Percentiles rank a stretch among this genome's conserved stretches.
Evolutionary conservation across 1,284 basidiomycete species (phyloP).

Genomic region (Ceratobasidium sp.): DNA sequence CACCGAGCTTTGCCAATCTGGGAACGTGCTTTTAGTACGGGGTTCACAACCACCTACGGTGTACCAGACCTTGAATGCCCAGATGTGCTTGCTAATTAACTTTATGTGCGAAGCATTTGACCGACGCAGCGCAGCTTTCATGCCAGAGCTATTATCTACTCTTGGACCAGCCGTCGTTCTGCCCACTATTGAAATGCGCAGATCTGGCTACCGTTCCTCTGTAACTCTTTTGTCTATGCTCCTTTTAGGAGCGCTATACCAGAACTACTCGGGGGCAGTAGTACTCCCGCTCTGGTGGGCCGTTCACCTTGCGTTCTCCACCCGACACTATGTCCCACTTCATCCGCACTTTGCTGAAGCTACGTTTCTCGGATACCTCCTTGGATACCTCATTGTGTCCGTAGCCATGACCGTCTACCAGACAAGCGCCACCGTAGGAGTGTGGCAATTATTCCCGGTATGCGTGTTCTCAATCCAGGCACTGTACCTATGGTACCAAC

Average conservation of each 20-base stretch:
- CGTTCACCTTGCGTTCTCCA: constrained; percentile 1
- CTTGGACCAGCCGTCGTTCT: constrained; percentile 18
- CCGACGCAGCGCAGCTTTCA: not conserved
- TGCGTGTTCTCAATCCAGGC: not conserved
- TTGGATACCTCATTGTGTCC: constrained; percentile 14
- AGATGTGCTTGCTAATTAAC: constrained; percentile 6
- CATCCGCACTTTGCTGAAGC: constrained; percentile 23
- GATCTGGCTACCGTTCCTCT: constrained; percentile 12
- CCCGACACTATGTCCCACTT: not conserved
- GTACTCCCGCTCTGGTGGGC: constrained; percentile 27
- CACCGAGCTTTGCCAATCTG: not conserved
- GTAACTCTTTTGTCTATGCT: constrained; percentile 17
- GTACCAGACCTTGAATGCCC: not conserved
- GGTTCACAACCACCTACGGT: not conserved
- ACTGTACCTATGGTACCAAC: constrained; percentile 22
- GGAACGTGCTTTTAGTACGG: not conserved
- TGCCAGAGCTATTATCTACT: constrained; percentile 15
- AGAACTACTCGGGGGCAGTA: not conserved
- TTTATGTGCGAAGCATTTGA: constrained; percentile 28
- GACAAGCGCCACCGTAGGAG: not conserved
- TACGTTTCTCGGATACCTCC: constrained; percentile 26
- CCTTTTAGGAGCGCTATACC: constrained; percentile 14
- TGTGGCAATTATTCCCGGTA: constrained; percentile 27
- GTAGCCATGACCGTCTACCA: constrained; percentile 13
- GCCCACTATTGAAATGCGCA: constrained; percentile 29